Evolutionary conservation across 805 yeast genomes (phyloP).

Genomic region (Kodamaea sagamina): DNA sequence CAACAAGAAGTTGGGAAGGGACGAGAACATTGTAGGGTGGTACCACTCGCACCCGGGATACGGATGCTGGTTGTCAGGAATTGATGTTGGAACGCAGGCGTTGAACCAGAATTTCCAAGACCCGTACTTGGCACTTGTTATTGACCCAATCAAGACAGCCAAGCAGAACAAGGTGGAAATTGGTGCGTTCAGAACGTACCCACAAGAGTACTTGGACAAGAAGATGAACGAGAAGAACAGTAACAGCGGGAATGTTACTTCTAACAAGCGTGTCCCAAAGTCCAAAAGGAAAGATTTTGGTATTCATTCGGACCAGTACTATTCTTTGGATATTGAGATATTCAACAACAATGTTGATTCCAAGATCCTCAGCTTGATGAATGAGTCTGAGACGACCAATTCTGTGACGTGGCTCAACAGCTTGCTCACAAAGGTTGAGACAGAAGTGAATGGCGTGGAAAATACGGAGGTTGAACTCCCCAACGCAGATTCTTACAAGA

Average conservation of each 20-base stretch:
- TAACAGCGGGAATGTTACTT: conserved; percentile 1
- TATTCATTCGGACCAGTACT: conserved; percentile 67
- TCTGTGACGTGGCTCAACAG: conserved; percentile 17
- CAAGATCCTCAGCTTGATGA: conserved; percentile 12
- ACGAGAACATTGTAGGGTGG: conserved; percentile 90
- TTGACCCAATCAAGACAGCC: conserved; percentile 75
- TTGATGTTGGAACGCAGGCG: conserved; percentile 87
- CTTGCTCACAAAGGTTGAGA: conserved; percentile 10
- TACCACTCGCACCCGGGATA: conserved; percentile 99
- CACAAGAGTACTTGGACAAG: conserved; percentile 31
- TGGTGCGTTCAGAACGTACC: conserved; percentile 83
- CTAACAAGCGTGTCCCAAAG: conserved; percentile 38
- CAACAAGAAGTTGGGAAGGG: conserved; percentile 47
- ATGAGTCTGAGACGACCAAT: conserved; percentile 14
- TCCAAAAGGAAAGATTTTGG: conserved; percentile 68
- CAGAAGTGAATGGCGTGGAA: conserved; percentile 4
- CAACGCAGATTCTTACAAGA: conserved; percentile 1
- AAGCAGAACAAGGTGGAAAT: conserved; percentile 70
- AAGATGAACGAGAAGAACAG: conserved; percentile 15
- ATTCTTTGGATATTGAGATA: conserved; percentile 61
- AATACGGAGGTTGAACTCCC: background rate
- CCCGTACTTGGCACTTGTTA: conserved; percentile 85
- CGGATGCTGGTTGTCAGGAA: conserved; percentile 95
- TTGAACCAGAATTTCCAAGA: conserved; percentile 88
- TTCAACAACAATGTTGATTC: conserved; percentile 56